Evolutionary conservation across 257 asterid species (phyloP), one percentile per base, ranked within the genome.

Genomic region (Striga asiatica): DNA sequence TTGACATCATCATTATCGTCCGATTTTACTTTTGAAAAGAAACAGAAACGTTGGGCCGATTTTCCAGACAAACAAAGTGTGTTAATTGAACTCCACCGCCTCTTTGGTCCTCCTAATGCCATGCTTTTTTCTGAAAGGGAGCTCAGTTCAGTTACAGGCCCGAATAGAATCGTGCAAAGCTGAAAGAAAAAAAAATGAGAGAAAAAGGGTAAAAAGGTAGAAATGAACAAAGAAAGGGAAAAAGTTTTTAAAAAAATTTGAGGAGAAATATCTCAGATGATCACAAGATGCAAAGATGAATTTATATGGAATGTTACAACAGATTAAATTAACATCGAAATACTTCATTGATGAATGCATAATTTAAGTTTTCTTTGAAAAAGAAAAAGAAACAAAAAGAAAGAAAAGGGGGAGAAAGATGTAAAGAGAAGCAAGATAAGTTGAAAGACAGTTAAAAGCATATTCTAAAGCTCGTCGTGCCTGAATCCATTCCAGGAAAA

Each of bases 11-110:
- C 71, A 53, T 76, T 64, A 54, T n/a, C n/a, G n/a, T 82, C 79
- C 0, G 93, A 74, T 71, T 83, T 83, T 47, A 76, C 85, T 74
- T 82, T 83, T 3, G 97, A 76, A 65, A 91, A 89, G 51, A 91
- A 80, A 76, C 95, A 84, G 74, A 91, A 87, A 49, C 77, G 77
- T 0, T 78, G 71, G 1, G 84, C 78, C 17, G 97, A 68, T 62
- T 79, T 84, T 66, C 78, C 69, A 17, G 80, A 75, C 68, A 88
- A 64, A 51, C 60, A 71, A 32, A 68, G 74, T 3, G 95, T 93
- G 51, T 76, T 70, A 46, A 71, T 65, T 27, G 89, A 78, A 66
- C 80, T 91, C 96, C 95, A 88, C 42, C 78, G 74, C 65, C 79
- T 81, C 79, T 71, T 91, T 24, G 85, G 56, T 67, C 79, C 79